Evolutionary conservation across 2,329 filamentous ascomycete species (phyloP).

Genomic region (Lachnellula cervina): DNA sequence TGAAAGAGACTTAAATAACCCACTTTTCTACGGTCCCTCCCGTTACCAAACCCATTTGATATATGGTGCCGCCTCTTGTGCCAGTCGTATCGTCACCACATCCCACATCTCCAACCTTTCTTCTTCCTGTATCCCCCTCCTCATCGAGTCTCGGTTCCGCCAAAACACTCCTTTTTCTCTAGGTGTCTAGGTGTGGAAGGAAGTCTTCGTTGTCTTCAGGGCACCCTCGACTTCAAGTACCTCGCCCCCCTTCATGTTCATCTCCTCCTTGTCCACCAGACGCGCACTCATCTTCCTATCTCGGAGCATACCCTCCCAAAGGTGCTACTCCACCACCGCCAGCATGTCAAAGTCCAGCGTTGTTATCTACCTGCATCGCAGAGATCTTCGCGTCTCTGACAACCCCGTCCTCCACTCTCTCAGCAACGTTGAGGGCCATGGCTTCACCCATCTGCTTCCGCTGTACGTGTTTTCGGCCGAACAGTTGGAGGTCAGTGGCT

Average conservation of each 20-base stretch:
- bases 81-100: no score
- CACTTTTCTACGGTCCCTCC: no score
- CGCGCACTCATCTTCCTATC: background rate
- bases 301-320: background rate
- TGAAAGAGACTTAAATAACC: no score
- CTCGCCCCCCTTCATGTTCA: background rate
- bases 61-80: no score
- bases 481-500: constrained; percentile 71
- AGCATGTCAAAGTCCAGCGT: constrained; percentile 43
- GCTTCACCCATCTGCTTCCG: constrained; percentile 65
- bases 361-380: constrained; percentile 66
- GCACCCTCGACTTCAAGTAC: background rate
- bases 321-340: background rate
- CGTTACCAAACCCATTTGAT: no score
- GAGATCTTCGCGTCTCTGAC: constrained; percentile 68
- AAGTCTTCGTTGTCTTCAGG: background rate
- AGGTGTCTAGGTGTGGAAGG: no score
- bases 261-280: background rate
- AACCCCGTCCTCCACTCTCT: constrained; percentile 66
- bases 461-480: constrained; percentile 64
- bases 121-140: background rate
- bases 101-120: no score
- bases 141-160: background rate
- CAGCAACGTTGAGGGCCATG: constrained; percentile 44
- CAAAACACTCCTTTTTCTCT: background rate